Conservation (phyloP, 73 alveolate genomes). For the Blepharisma japonicum region DNA sequence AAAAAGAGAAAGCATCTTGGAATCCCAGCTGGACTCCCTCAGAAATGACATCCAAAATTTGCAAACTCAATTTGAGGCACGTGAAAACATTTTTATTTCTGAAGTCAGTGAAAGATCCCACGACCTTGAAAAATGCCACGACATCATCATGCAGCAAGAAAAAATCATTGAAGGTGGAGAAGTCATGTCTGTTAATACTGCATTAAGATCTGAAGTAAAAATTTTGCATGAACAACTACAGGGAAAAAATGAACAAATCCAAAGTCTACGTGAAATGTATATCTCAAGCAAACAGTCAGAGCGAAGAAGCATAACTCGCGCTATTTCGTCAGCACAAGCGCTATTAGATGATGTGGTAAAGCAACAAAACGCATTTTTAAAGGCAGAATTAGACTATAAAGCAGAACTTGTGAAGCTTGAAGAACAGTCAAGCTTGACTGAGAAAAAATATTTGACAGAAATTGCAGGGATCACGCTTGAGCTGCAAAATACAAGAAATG, state of each 20-base stretch:
- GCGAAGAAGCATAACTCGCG: not conserved
- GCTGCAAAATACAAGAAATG: not conserved
- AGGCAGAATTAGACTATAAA: not conserved
- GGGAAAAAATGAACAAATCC: not conserved
- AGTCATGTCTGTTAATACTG: not conserved
- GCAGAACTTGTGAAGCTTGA: not conserved
- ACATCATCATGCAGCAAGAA: not conserved
- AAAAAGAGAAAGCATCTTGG: not conserved
- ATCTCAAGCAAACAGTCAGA: not conserved
- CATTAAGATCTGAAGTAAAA: not conserved
- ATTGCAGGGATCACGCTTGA: not conserved
- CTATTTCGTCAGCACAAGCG: not conserved
- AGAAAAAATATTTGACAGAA: not conserved
- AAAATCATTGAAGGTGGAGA: not conserved
- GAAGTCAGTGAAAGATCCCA: not conserved
- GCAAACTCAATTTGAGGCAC: not conserved
- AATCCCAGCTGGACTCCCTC: not conserved
- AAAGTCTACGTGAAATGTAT: not conserved
- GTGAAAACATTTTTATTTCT: not conserved
- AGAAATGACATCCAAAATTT: not conserved
- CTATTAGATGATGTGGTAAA: not conserved
- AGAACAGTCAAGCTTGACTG: not conserved
- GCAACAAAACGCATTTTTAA: not conserved
- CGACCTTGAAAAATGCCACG: not conserved
- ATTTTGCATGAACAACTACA: not conserved